These are phyloP conservation scores for Daldinia concentrica DNA, from an alignment of 495 filamentous ascomycete genomes.

Conservation along the genomic window DNA sequence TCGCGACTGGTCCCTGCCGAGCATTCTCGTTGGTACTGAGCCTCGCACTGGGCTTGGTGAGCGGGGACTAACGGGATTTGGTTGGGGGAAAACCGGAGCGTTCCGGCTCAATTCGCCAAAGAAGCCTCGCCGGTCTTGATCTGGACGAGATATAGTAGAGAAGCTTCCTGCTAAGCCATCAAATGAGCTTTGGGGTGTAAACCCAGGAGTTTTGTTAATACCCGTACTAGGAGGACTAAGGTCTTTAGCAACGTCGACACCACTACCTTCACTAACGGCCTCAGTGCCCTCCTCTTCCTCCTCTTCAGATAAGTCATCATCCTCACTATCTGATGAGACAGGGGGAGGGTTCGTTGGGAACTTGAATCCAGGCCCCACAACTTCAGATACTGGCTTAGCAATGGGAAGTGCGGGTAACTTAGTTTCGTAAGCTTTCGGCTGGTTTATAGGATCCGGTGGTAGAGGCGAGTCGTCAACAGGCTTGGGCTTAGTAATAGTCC, in stretches of 20 bases:
- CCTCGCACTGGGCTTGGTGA: conserved; percentile 82
- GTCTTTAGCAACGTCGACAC: conserved; percentile 72
- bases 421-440: conserved; percentile 34
- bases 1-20: conserved; percentile 62
- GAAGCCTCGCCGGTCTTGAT: conserved; percentile 55
- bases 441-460: conserved; percentile 45
- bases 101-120: conserved; percentile 72
- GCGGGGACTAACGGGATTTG: conserved; percentile 69
- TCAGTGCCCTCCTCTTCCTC: conserved; percentile 54
- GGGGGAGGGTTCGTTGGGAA: conserved; percentile 44
- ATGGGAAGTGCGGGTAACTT: conserved; percentile 38
- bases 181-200: conserved; percentile 75
- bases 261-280: conserved; percentile 64
- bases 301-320: conserved; percentile 56
- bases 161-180: conserved; percentile 58
- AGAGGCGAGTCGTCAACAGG: conserved; percentile 36
- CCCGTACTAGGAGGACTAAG: conserved; percentile 64
- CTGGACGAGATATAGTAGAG: conserved; percentile 57
- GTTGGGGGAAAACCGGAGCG: conserved; percentile 66
- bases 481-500: conserved; percentile 34
- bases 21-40: conserved; percentile 54
- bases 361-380: conserved; percentile 42
- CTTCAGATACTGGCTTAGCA: conserved; percentile 28
- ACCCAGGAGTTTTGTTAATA: conserved; percentile 62
- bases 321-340: conserved; percentile 48